Percentiles rank a stretch among this genome's conserved stretches.
phyloP scores from a whole-genome alignment of 139 green algal species.

The Asterochloris erici region DNA sequence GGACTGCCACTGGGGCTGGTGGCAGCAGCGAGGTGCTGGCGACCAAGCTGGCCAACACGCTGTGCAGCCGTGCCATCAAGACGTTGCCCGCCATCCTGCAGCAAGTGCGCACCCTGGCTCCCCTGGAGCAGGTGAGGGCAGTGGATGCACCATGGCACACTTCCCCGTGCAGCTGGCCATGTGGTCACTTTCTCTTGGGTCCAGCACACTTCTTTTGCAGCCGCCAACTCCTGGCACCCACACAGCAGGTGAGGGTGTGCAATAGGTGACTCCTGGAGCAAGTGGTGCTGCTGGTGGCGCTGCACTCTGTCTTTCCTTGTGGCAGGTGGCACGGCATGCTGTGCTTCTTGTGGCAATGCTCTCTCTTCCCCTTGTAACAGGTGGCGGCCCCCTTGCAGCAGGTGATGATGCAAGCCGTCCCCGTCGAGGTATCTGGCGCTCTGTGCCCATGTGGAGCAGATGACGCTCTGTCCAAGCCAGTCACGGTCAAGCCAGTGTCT shows the following conservation, averaged over 20 bases:
- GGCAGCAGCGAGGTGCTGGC: not conserved
- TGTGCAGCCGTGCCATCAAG: not conserved
- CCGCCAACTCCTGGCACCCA: not conserved
- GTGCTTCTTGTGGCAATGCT: too few relatives aligned
- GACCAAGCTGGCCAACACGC: not conserved
- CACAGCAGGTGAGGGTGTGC: not conserved
- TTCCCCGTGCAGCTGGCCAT: not conserved
- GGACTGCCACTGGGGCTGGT: not conserved
- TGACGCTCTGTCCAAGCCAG: too few relatives aligned
- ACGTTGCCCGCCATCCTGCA: conserved; percentile 1
- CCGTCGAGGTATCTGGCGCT: too few relatives aligned
- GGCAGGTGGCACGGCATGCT: not conserved
- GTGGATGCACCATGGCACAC: not conserved
- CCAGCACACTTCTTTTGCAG: too few relatives aligned
- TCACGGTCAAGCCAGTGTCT: too few relatives aligned
- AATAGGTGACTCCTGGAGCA: not conserved
- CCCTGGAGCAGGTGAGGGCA: conserved; percentile 12
- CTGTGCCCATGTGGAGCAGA: too few relatives aligned
- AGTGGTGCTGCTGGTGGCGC: not conserved
- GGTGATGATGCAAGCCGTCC: too few relatives aligned
- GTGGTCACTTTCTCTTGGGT: too few relatives aligned
- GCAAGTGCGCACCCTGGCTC: not conserved
- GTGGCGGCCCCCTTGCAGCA: too few relatives aligned
- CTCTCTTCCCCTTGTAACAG: too few relatives aligned
- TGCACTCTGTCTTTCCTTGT: not conserved